Evolutionary conservation across 2,329 filamentous ascomycete genomes (phyloP).

Genomic region (Hypocrella siamensis): DNA sequence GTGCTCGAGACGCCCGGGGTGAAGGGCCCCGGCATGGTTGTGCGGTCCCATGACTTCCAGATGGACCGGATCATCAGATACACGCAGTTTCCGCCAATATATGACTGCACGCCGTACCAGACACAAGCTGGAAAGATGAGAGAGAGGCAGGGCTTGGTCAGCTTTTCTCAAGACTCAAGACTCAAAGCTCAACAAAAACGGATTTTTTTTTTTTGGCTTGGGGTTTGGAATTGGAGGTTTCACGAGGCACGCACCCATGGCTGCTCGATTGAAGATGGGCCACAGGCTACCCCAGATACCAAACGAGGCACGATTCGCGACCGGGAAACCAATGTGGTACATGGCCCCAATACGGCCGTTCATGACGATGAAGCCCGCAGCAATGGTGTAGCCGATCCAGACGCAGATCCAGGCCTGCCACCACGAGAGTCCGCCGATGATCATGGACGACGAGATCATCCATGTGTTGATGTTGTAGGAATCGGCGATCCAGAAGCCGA

Average conservation of each 20-base stretch:
- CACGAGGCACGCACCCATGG: constrained; percentile 46
- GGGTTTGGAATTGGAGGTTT: no score
- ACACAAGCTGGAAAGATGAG: constrained; percentile 49
- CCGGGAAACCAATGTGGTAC: constrained; percentile 83
- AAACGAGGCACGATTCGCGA: constrained; percentile 62
- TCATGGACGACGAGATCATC: constrained; percentile 84
- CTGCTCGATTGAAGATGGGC: constrained; percentile 81
- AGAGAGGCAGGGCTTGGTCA: no score
- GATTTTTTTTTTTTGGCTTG: no score
- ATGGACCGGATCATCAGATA: constrained; percentile 81
- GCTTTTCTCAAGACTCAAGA: background rate
- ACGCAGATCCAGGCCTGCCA: constrained; percentile 88
- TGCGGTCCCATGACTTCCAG: constrained; percentile 51
- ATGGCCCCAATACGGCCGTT: constrained; percentile 73
- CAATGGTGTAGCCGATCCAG: constrained; percentile 70
- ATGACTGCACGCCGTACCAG: constrained; percentile 77
- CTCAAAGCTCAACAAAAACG: background rate
- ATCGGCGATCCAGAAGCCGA: constrained; percentile 76
- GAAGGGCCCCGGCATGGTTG: constrained; percentile 52
- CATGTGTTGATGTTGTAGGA: constrained; percentile 84
- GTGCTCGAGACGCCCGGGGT: constrained; percentile 51
- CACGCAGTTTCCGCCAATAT: constrained; percentile 74
- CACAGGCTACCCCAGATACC: constrained; percentile 81
- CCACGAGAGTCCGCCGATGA: constrained; percentile 65
- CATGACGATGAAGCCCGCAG: constrained; percentile 57